Evolutionary conservation across 2,329 filamentous ascomycete genomes (phyloP).

Genomic region (Atkinsonella hypoxylon): DNA sequence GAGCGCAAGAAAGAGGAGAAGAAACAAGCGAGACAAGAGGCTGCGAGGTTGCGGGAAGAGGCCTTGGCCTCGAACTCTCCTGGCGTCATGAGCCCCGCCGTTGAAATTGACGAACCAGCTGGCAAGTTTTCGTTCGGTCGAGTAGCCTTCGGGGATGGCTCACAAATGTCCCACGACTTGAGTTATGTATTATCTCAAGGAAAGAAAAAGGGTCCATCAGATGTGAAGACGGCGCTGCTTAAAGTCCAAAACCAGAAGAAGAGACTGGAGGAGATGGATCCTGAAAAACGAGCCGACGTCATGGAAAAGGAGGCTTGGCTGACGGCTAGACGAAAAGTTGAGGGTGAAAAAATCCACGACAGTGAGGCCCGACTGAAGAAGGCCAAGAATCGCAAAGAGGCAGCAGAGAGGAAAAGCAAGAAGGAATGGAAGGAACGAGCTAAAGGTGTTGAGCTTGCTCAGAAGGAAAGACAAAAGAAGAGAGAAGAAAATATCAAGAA

Average conservation of each 20-base stretch:
- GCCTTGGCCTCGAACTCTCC: constrained; percentile 52
- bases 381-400: constrained; percentile 86
- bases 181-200: constrained; percentile 39
- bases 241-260: constrained; percentile 79
- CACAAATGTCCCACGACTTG: constrained; percentile 62
- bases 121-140: constrained; percentile 82
- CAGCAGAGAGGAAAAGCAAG: constrained; percentile 80
- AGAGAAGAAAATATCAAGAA: constrained; percentile 67
- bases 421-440: constrained; percentile 71
- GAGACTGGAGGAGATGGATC: constrained; percentile 62
- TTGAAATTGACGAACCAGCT: constrained; percentile 36
- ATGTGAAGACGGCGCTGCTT: constrained; percentile 75
- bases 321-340: constrained; percentile 74
- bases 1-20: constrained; percentile 81
- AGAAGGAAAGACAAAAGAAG: constrained; percentile 72
- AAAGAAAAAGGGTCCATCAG: constrained; percentile 72
- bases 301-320: constrained; percentile 93
- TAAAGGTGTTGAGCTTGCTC: constrained; percentile 61
- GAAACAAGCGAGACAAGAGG: constrained; percentile 65
- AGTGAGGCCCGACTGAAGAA: constrained; percentile 84
- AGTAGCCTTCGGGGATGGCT: constrained; percentile 81
- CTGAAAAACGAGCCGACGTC: constrained; percentile 71
- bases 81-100: constrained; percentile 42
- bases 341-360: constrained; percentile 81
- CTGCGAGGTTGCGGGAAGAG: constrained; percentile 54